Percentiles rank a stretch among this genome's conserved stretches.
Conservation (phyloP, 306 rosid species). For the Sesbania bispinosa region DNA sequence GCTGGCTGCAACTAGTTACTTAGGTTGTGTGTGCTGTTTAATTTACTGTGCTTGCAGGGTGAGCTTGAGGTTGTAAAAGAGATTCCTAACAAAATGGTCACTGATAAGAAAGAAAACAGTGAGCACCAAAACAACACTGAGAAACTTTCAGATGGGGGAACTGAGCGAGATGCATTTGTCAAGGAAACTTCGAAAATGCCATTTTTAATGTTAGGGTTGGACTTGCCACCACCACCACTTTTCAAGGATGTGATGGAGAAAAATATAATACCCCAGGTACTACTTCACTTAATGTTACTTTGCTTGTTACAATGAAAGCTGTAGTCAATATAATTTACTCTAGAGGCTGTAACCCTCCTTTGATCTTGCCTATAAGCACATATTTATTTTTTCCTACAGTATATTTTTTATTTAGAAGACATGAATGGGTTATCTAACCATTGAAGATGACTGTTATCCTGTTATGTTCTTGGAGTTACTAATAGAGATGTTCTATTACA, state of each 20-base stretch:
- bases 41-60: constrained; percentile 50
- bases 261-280: constrained; percentile 97
- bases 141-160: constrained; percentile 46
- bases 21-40: background rate
- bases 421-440: no score
- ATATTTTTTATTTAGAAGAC: no score
- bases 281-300: background rate
- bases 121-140: constrained; percentile 36
- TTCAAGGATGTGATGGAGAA: constrained; percentile 98
- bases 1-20: constrained; percentile 17
- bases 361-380: background rate
- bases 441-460: no score
- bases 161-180: constrained; percentile 36
- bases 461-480: no score
- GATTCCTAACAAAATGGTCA: constrained; percentile 53
- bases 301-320: constrained; percentile 11
- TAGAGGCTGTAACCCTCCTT: background rate
- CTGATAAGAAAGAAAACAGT: constrained; percentile 56
- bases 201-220: constrained; percentile 94
- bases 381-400: no score
- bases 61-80: constrained; percentile 95
- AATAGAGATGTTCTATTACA: no score
- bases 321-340: background rate
- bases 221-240: constrained; percentile 98
- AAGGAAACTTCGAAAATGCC: constrained; percentile 77